phyloP scores from a whole-genome alignment of 331 rosid genomes.

The Malus hybrid region DNA sequence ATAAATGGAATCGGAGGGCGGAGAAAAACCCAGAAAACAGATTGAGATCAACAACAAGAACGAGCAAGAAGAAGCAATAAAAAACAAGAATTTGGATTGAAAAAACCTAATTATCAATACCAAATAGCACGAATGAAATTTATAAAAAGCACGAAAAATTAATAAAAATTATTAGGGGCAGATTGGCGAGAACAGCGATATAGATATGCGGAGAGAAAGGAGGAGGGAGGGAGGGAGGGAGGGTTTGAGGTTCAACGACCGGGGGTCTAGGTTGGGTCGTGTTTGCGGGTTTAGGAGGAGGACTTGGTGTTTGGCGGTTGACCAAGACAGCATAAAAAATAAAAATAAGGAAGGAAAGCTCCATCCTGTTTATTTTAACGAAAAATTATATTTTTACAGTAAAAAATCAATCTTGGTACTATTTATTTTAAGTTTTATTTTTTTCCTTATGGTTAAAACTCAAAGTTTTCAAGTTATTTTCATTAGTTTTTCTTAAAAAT shows the following conservation, averaged over 20 bases:
- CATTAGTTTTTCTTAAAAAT: too few species aligned
- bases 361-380: too few species aligned
- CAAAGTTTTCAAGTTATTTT: too few species aligned
- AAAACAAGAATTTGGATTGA: not conserved
- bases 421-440: too few species aligned
- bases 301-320: conserved; percentile 17
- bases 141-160: not conserved
- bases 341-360: too few species aligned
- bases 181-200: not conserved
- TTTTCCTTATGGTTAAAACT: too few species aligned
- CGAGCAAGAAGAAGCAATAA: not conserved
- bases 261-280: conserved; percentile 15
- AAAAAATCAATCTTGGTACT: too few species aligned
- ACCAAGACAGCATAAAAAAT: not conserved
- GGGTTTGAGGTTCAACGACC: not conserved
- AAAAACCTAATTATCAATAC: conserved; percentile 3
- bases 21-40: conserved; percentile 21
- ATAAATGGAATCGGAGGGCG: conserved; percentile 14
- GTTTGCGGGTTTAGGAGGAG: conserved; percentile 9
- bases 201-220: conserved; percentile 12
- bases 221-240: not conserved
- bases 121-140: not conserved
- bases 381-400: too few species aligned
- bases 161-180: conserved; percentile 17
- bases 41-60: conserved; percentile 35